phyloP scores from a whole-genome alignment of 202 grass and related monocot species.

The Miscanthus sacchariflorus region DNA sequence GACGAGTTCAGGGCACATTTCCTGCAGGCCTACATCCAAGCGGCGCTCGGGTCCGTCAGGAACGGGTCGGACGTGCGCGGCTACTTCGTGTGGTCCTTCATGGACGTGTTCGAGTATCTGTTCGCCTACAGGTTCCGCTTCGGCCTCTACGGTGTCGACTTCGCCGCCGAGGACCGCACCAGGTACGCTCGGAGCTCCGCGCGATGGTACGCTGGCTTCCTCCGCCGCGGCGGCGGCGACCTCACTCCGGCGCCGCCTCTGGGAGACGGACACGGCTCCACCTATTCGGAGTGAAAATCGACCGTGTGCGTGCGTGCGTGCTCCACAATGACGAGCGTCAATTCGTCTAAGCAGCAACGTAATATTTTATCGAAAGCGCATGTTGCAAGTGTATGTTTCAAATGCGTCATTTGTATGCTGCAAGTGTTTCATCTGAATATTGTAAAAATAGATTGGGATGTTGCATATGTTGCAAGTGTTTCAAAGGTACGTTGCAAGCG shows the following conservation, averaged over 20 bases:
- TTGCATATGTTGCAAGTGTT: no score
- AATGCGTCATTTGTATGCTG: no score
- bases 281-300: background rate
- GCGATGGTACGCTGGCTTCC: constrained; percentile 67
- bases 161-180: constrained; percentile 34
- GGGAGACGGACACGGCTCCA: background rate
- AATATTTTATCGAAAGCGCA: no score
- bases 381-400: no score
- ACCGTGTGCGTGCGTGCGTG: no score
- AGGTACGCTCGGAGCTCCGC: constrained; percentile 62
- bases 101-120: constrained; percentile 68
- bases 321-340: no score
- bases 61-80: constrained; percentile 75
- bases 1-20: constrained; percentile 55
- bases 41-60: constrained; percentile 38
- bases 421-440: no score
- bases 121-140: constrained; percentile 41
- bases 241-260: constrained; percentile 20
- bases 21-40: background rate
- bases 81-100: constrained; percentile 87
- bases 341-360: no score
- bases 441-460: no score
- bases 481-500: no score
- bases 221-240: constrained; percentile 41
- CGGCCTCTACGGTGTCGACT: constrained; percentile 60